Base-by-base conservation (phyloP, 2,329 filamentous ascomycete genomes). In the Ophiognomonia clavigignenti-juglandacearum region DNA sequence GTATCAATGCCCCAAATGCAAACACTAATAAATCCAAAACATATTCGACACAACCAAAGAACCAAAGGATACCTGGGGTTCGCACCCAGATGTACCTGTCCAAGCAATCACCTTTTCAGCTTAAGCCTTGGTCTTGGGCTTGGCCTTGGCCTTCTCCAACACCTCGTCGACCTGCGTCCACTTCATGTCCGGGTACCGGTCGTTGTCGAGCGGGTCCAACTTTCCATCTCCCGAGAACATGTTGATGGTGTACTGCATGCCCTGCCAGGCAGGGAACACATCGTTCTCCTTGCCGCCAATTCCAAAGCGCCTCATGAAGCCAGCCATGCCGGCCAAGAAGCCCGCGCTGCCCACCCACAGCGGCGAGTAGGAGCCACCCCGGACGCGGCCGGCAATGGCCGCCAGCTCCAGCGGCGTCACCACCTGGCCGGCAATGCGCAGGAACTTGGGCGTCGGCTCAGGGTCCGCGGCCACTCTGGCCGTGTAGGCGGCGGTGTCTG, bases 391-490 rank as follows among this genome's bases (percentile, higher is more conserved):
- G 7, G 44, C 53, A 7, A 32, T 43, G 2, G 22, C 37, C 3
- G 51, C 53, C 4, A 55, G 48, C n/a, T 46, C 53, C 11, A 32
- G 26, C 11, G 43, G 38, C 34, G 32, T 52, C 26, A 52, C 20
- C 6, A 40, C 40, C 27, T 53, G 48, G 6, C 53, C 48, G 4
- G 53, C 53, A 16, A 55, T 52, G 61, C 53, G 46, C 20, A 55
- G 43, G 32, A 46, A 47, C 19, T 45, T 45, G 10, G 53, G 53
- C n/a, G 51, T 55, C 0, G 51, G 51, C 13, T 43, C 47, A n/a
- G 48, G 26, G 22, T 55, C 53, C 8, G 48, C 46, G 23, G 51
- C 53, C 3, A 53, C 53, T 7, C 48, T 48, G 9, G 53, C 53
- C 11, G 53, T 53, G 46, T 43, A 55, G 10, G 51, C 53, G 3